Evolutionary conservation across 2,329 filamentous ascomycete genomes (phyloP), one percentile per base, ranked within the genome.

Genomic region (Neonectria punicea): DNA sequence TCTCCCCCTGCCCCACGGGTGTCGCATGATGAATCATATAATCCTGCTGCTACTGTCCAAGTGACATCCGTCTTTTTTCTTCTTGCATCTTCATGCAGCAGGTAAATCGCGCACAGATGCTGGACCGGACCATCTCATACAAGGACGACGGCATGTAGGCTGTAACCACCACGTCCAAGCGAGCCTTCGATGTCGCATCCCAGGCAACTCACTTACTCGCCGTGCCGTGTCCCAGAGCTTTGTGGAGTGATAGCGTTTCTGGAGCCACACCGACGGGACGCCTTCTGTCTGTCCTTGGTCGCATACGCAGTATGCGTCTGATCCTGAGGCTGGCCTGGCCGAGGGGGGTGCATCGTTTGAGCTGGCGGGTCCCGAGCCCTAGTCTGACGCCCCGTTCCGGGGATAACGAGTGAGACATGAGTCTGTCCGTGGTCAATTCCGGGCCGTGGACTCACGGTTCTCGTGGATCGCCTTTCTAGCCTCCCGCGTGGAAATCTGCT

Each of bases 81-180:
- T 25, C 22, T 36, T 36, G 30, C 49, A 51, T 39, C 47, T 47
- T 16, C 30, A 44, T 62, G 57, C 57, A 57, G 62, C 57, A 34
- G 34, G 57, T 61, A 62, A 65, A 65, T 65, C 63, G 53, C 63
- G 63, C 63, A 65, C 50, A 49, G 34, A 11, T 50, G 43, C 39
- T 53, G 30, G 43, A 51, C 53, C 30, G 11, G 39, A 39, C 50
- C 36, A 30, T 56, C 56, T 39, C 20, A 28, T n/a, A 58, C 46
- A 39, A 56, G 25, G 34, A n/a, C 32, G 41, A 64, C 11, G 25
- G 44, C 30, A 51, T 16, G 59, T 47, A 50, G 41, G n/a, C n/a
- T 18, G 39, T 41, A 58, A 53, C 28, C 22, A 53, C 28, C 22
- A 28, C 53, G 32, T 47, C 47, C 47, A 58, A 58, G 58, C 63